Evolutionary conservation across 2,329 filamentous ascomycete species (phyloP), one percentile per base, ranked within the genome.

Genomic region (Colletotrichum falcatum): DNA sequence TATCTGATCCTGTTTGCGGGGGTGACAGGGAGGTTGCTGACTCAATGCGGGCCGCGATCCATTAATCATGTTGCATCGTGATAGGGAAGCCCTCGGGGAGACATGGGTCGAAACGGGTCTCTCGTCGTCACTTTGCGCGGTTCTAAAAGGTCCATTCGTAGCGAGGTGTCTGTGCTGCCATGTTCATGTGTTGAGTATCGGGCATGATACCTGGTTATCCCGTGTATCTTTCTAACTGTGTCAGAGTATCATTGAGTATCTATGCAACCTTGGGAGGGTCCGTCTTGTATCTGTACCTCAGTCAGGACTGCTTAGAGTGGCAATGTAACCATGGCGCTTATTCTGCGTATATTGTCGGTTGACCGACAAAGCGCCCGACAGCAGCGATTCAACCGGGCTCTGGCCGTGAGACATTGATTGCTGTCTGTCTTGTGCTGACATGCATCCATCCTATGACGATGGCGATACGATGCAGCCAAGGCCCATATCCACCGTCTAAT

Each of bases 1-100:
- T 30, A 18, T 20, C 16, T 44, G 18, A 23, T 37, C 56, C 5
- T 51, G 14, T 46, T 35, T 66, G 63, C n/a, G 63, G 56, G 35
- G 49, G 23, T 18, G 6, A 61, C 49, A 61, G 44, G 56, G 63
- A 66, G 26, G 67, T 70, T 61, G 51, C 67, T 67, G 35, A 67
- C 56, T 67, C 51, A 46, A 30, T 20, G n/a, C 35, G 28, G 23
- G 26, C 28, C 8, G 35, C 44, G 42, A 42, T 46, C 49, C 51
- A n/a, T n/a, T n/a, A 48, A 28, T 28, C n/a, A 1, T n/a, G 3
- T 12, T 46, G 3, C 44, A 23, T 44, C 63, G 8, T 16, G 7
- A 55, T 18, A 12, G 16, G 26, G 54, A n/a, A 37, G 46, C 23
- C 0, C 6, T 33, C 20, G 35, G 20, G 3, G 1, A 11, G 2